Evolutionary conservation across 495 filamentous ascomycete species (phyloP), one percentile per base, ranked within the genome.

Genomic region (Neurospora sp.): DNA sequence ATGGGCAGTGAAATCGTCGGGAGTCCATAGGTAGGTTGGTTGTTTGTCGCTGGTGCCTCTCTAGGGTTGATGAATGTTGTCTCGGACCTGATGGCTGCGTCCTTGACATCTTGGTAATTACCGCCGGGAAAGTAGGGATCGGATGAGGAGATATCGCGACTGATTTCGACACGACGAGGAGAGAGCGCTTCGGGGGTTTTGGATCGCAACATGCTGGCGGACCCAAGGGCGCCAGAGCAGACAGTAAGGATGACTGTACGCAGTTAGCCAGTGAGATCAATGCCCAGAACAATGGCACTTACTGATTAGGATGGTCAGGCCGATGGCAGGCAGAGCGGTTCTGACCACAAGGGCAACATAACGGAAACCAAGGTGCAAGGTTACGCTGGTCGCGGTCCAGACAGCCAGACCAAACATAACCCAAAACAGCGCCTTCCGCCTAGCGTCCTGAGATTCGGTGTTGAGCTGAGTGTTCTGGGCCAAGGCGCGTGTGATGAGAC

Each of bases 321-420:
- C 86, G 53, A 78, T 79, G 1, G 85, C 81, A 38, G 86, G 86
- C n/a, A 87, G 73, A 9, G 83, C 83, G 5, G 84, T 88, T 75
- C 81, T 81, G 31, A 82, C 74, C 5, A 83, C 80, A 27, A 87
- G 76, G 17, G 80, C 78, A 2, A 84, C 77, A 35, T 75, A 74
- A 9, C 71, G 70, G 69, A 86, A 79, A 22, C 86, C 86, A 9
- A 88, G 78, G 35, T 85, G 76, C 73, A 86, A 78, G 7, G 82
- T 78, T 8, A 85, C 84, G 72, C 86, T 88, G 68, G 81, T 83
- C 73, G 76, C 86, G 17, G 79, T 85, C 86, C 86, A 88, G 37
- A 86, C 71, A 38, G 76, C 78, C 68, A 86, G 73, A 20, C 85
- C 86, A 41, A 82, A 40, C 65, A 83, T 78, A 17, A 82, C 76